Evolutionary conservation across 768 basidiomycete species (phyloP), one percentile per base, ranked within the genome.

Genomic region (Termitomyces sp.): DNA sequence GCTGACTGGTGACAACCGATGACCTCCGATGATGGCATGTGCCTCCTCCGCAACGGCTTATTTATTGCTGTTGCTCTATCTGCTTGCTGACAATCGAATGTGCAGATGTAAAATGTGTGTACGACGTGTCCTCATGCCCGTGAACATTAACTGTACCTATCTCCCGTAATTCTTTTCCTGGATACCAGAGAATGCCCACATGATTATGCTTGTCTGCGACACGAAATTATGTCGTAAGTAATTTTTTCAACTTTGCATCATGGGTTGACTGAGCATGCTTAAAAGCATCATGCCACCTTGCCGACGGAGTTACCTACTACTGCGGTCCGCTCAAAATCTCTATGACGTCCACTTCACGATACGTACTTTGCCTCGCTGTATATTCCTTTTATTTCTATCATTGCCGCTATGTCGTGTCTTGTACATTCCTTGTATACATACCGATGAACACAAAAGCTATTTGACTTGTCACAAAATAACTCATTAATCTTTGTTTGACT

Each of bases 1-100:
- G 88, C 81, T 74, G 57, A 76, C 81, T 12, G 86, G 87, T 57
- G 78, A 76, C 63, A 81, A 76, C 59, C 73, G 73, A 65, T 75
- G 59, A 59, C 50, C 42, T 47, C 49, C 29, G 22, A 54, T 49
- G 55, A 56, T 37, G 52, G 39, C 42, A 9, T 50, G 52, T 51
- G 22, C 22, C 24, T 42, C 29, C n/a, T n/a, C 26, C 46, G 24
- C 47, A 49, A 63, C 28, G 57, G 59, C 59, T 2, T 36, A 52
- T 54, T 18, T 2, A 45, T 22, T 26, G 9, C 2, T 39, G 34
- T 20, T n/a, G 31, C 7, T 46, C 5, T 50, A 18, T 37, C 10
- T 20, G 22, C 37, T 18, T 33, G 42, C 34, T 36, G 15, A 55
- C 15, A 45, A 37, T 16, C 3, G 8, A 34, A 28, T 28, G 7